Evolutionary conservation across 2,329 filamentous ascomycete species (phyloP).

Genomic region (Ophiostoma angusticollis): DNA sequence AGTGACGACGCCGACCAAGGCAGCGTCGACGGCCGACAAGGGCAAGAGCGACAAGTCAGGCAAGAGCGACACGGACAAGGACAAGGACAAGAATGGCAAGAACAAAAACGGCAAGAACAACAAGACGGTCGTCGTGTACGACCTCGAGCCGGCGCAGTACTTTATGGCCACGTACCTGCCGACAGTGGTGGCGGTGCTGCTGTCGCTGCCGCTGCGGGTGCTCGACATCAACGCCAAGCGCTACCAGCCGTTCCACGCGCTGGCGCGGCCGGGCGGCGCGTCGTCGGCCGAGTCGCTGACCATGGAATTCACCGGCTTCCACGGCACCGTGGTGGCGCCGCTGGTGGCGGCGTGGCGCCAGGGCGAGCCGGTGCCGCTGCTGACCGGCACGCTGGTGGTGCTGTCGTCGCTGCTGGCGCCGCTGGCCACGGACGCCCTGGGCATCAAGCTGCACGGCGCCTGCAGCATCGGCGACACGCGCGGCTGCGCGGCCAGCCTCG

Average conservation of each 20-base stretch:
- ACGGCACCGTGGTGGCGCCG: constrained; percentile 18
- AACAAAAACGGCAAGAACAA: no score
- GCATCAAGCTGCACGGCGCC: constrained; percentile 24
- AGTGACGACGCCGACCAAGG: constrained; percentile 10
- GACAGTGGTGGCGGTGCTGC: constrained; percentile 25
- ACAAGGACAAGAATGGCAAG: no score
- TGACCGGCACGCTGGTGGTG: constrained; percentile 25
- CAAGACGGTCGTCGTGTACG: no score
- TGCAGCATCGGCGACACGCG: constrained; percentile 20
- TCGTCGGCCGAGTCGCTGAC: constrained; percentile 28
- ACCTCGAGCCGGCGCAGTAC: constrained; percentile 20
- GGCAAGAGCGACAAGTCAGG: constrained; percentile 3
- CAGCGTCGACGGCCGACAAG: background rate
- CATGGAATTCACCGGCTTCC: constrained; percentile 26
- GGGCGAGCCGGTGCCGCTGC: constrained; percentile 24
- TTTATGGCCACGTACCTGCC: constrained; percentile 31
- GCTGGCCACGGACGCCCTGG: constrained; percentile 28
- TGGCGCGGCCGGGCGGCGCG: constrained; percentile 25
- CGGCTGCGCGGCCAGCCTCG: constrained; percentile 23
- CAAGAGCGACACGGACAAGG: no score
- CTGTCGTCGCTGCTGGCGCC: constrained; percentile 25
- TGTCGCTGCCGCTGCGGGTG: constrained; percentile 27
- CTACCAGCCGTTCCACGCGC: constrained; percentile 31
- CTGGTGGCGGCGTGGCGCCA: constrained; percentile 22
- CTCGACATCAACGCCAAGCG: constrained; percentile 28